Evolutionary conservation across 2,329 filamentous ascomycete species (phyloP), one percentile per base, ranked within the genome.

Genomic region (Fusarium hostae): DNA sequence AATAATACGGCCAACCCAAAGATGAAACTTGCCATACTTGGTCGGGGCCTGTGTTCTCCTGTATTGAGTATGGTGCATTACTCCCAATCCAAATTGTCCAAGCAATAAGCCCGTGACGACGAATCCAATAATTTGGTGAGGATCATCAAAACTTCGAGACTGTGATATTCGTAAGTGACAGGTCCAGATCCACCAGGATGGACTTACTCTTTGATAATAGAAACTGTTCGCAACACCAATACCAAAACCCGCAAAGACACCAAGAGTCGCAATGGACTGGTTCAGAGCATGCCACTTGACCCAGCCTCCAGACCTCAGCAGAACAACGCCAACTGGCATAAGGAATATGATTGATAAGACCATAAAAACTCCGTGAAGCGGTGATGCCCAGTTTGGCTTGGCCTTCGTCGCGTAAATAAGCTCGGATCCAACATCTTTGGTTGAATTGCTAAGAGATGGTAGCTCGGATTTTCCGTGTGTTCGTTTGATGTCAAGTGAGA

Each of bases 111-210:
- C 79, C 48, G 88, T 81, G 41, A 89, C 79, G 20, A 90, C 76
- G 62, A 89, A 82, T 12, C 89, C 89, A 62, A 91, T 80, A 54
- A 91, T 82, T 74, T 91, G 89, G 74, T 91, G 89, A 12, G 83
- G 79, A 2, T 84, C 83, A 47, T 83, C 83, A 78, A 89, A 88
- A 13, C 80, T 79, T 54, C 84, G 86, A 22, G 87, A 87, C 86
- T 89, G 40, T 12, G 26, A 22, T 44, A 28, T 15, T 22, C 30
- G 67, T 75, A 39, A 77, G 66, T 22, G 56, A 52, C 20, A 40
- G 40, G 26, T 22, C 12, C 11, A 9, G 4, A 15, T n/a, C 6
- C n/a, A 6, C 22, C 6, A 22, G 6, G 35, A 47, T n/a, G 10
- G 22, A 59, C 79, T 78, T 81, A 90, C 89, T 73, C 88, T 81